Conservation (phyloP, 2,329 filamentous ascomycete genomes). For the Parafenestella ontariensis region DNA sequence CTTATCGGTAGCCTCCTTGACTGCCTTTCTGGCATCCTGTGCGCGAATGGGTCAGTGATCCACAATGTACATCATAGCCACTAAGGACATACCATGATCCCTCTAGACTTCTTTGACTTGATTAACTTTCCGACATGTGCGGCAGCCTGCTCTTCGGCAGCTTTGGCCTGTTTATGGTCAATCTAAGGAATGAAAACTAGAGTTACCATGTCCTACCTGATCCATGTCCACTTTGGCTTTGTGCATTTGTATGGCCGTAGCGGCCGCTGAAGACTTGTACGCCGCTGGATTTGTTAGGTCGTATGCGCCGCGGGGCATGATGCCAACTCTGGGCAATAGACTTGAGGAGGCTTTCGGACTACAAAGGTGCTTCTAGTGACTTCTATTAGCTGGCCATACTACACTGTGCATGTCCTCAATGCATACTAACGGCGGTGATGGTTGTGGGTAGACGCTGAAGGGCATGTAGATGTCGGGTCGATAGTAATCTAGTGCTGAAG, state of each 20-base stretch:
- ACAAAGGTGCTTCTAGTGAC: background rate
- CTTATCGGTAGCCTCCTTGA: conserved; percentile 4
- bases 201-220: conserved; percentile 2
- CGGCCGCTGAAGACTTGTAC: conserved; percentile 7
- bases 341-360: background rate
- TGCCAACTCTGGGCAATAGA: background rate
- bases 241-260: conserved; percentile 1
- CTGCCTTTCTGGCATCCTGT: conserved; percentile 9
- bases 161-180: background rate
- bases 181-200: background rate
- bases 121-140: conserved; percentile 9
- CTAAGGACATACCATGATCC: conserved; percentile 15
- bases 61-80: background rate
- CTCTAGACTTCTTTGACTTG: conserved; percentile 13
- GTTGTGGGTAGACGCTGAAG: background rate
- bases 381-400: background rate
- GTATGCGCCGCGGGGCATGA: conserved; percentile 30
- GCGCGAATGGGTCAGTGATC: conserved; percentile 11
- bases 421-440: background rate
- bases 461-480: background rate
- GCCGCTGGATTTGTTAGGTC: conserved; percentile 14
- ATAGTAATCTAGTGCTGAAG: background rate
- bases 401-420: background rate
- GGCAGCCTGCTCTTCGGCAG: background rate
- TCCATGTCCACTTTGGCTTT: background rate